Evolutionary conservation across 306 rosid genomes (phyloP), one percentile per base, ranked within the genome.

Genomic region (Cicer bijugum): DNA sequence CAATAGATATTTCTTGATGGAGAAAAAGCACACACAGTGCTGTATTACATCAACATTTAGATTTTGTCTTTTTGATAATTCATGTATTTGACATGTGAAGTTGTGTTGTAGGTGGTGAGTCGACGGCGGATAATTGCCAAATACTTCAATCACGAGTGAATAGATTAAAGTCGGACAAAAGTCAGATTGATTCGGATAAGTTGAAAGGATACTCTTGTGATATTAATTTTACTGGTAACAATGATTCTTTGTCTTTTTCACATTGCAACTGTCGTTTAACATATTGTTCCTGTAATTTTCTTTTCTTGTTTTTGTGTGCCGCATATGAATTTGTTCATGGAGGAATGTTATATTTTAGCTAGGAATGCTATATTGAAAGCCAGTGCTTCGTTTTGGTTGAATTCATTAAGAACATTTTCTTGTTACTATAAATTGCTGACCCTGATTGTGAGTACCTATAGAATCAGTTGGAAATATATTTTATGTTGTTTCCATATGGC

Each of bases 71-170:
- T 61, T 82, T 82, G 70, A 53, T 62, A 1, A 63, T 47, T 63
- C 43, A 37, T 74, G 19, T 45, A 12, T 61, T 46, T 74, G 80
- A 55, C 48, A 35, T 48, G 33, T 62, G 80, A 50, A 51, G 9
- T 82, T 75, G 76, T 68, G 37, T 47, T 80, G 79, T 69, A 94
- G 96, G 98, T 14, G 99, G 99, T 66, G 97, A 94, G 75, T 94
- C 97, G 12, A 84, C 77, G 0, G 91, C 74, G 1, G 96, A 88
- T 5, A 91, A 94, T 84, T 91, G 97, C 69, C 97, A 94, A 80
- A 94, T 94, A 88, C 97, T 91, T 75, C 97, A 88, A 77, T 91
- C 95, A 20, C 88, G 99, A 82, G 99, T 91, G 43, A 94, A 91
- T 77, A 87, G 97, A 81, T 86, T 78, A 37, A 94, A 94, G 70